Conservation (phyloP, 495 filamentous ascomycete genomes). For the Apiosordaria backusii region DNA sequence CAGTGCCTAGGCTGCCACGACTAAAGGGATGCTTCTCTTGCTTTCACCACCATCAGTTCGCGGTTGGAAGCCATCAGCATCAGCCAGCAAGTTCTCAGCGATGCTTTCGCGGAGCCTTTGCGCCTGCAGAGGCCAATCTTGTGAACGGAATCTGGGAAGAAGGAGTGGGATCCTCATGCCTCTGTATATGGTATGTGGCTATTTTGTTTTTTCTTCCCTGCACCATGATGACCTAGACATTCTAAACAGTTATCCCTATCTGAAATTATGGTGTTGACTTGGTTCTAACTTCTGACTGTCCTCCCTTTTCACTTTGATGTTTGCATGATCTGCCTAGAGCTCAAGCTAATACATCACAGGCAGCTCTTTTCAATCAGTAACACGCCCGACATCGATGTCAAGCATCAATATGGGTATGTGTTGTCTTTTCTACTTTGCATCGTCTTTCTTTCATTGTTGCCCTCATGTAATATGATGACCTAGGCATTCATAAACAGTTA, state of each 20-base stretch:
- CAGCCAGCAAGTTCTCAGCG: neutral
- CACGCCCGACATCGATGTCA: neutral
- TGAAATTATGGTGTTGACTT: constrained; percentile 4
- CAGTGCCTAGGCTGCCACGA: no score
- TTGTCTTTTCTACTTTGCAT: neutral
- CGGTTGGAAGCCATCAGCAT: neutral
- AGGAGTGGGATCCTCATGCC: no score
- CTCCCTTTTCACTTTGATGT: neutral
- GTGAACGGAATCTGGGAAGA: neutral
- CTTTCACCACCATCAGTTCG: neutral
- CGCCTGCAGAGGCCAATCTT: neutral
- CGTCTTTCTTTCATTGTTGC: neutral
- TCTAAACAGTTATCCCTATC: constrained; percentile 12
- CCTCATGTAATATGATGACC: neutral
- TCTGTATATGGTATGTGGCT: neutral
- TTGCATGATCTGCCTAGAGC: constrained; percentile 7
- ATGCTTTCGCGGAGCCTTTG: neutral
- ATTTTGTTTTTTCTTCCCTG: neutral
- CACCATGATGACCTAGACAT: constrained; percentile 8
- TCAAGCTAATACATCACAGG: neutral
- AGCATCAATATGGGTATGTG: neutral
- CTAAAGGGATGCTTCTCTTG: neutral
- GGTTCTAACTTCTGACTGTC: constrained; percentile 11
- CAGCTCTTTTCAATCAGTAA: neutral
- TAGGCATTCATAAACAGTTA: neutral